phyloP scores from a whole-genome alignment of 2,329 filamentous ascomycete species.

The Sphaerulina vaccinii region DNA sequence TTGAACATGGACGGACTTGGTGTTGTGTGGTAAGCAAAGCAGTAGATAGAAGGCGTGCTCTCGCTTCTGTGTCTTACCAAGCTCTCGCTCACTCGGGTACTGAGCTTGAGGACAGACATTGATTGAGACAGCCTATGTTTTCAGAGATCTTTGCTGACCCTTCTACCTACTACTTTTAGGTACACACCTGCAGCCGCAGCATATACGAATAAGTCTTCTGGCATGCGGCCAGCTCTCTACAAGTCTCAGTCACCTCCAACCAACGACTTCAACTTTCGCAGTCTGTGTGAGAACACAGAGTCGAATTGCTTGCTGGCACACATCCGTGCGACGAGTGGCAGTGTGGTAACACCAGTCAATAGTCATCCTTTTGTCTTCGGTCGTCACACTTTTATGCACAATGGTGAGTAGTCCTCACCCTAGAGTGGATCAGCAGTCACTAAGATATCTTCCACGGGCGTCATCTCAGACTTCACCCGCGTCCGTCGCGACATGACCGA shows the following conservation, averaged over 20 bases:
- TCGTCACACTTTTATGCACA: conserved; percentile 56
- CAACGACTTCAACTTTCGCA: conserved; percentile 55
- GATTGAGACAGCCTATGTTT: no score
- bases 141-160: no score
- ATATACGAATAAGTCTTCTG: conserved; percentile 26
- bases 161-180: conserved; percentile 45
- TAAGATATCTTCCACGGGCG: conserved; percentile 35
- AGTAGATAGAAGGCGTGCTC: not conserved
- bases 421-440: not conserved
- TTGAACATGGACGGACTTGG: conserved; percentile 44
- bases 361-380: conserved; percentile 57
- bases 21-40: not conserved
- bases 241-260: conserved; percentile 51
- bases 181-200: conserved; percentile 46
- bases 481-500: conserved; percentile 49
- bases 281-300: conserved; percentile 51
- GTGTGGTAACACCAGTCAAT: conserved; percentile 51
- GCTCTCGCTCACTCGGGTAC: no score
- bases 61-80: no score
- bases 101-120: no score
- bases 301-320: conserved; percentile 52
- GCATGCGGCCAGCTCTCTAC: conserved; percentile 50
- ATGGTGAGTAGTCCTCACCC: conserved; percentile 26
- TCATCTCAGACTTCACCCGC: conserved; percentile 47
- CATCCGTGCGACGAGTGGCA: conserved; percentile 52